Evolutionary conservation across 495 filamentous ascomycete species (phyloP), one percentile per base, ranked within the genome.

Genomic region (Aspergillus olivimuriae): DNA sequence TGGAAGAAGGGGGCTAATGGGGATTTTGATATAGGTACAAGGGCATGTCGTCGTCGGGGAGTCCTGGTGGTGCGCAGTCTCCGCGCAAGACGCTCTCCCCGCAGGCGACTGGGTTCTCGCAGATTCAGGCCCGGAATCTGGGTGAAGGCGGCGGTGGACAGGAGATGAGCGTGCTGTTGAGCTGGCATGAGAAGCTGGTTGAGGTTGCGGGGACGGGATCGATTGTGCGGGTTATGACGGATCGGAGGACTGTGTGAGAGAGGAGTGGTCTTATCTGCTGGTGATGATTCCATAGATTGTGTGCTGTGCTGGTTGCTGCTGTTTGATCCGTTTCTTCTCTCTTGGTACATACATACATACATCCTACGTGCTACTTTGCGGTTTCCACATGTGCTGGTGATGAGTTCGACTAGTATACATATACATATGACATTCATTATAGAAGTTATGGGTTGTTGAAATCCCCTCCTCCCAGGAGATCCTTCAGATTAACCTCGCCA

Each of bases 121-220:
- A 95, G 65, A 77, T 90, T 49, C 80, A 83, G 42, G 69, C 69
- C 11, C 72, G 88, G 30, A 78, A 82, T 31, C 73, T 82, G 15
- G 78, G 76, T 15, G 81, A 78, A 51, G 87, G 90, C 46, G 84
- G 84, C 44, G 83, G 85, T 50, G 86, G 88, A 36, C 80, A 87
- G 52, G 84, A 83, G 34, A 94, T 94, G 89, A 94, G 89, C 51
- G 89, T 96, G 34, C 57, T 96, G 56, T 67, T 96, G 50, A 94
- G 84, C 58, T 96, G 89, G 89, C 89, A 95, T 57, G 89, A 96
- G 75, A 95, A 94, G 75, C 70, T 94, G 34, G 88, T 95, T 2
- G 89, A 95, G 53, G 77, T 96, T 52, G 82, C 87, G 15, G 90
- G 90, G 28, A 73, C 84, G 52, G 90, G 89, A 14, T 82, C 84